Evolutionary conservation across 2,329 filamentous ascomycete species (phyloP).

Genomic region (Emericellopsis cladophorae): DNA sequence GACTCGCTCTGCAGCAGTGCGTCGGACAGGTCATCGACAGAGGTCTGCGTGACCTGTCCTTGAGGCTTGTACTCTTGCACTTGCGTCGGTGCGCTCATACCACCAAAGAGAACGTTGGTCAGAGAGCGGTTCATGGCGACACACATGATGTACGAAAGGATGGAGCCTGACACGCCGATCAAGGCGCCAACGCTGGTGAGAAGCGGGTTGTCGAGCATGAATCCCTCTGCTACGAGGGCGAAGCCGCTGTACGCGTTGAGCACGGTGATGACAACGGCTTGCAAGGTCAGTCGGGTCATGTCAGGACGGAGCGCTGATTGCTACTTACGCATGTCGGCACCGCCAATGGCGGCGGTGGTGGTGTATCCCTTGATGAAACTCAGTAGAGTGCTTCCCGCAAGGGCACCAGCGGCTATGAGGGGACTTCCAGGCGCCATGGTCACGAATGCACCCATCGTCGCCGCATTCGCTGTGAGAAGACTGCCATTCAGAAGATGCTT

Average conservation of each 20-base stretch:
- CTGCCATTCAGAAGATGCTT: conserved; percentile 64
- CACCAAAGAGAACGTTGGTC: conserved; percentile 82
- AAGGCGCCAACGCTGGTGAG: conserved; percentile 76
- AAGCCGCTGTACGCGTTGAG: conserved; percentile 87
- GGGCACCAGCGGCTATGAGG: conserved; percentile 62
- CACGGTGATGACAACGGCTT: conserved; percentile 74
- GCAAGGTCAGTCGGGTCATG: not conserved
- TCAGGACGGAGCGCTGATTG: not conserved
- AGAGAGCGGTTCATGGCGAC: conserved; percentile 85
- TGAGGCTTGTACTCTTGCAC: conserved; percentile 60
- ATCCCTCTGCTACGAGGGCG: conserved; percentile 76
- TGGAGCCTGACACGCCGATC: conserved; percentile 80
- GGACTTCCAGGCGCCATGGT: conserved; percentile 72
- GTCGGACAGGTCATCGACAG: conserved; percentile 70
- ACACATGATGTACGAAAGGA: conserved; percentile 78
- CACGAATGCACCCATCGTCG: conserved; percentile 74
- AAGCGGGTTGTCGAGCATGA: conserved; percentile 82
- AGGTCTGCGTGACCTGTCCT: conserved; percentile 66
- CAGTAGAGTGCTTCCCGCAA: conserved; percentile 63
- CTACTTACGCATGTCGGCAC: conserved; percentile 70
- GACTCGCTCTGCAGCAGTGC: conserved; percentile 63
- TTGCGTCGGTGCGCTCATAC: conserved; percentile 37
- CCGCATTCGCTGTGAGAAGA: conserved; percentile 63
- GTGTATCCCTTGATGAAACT: conserved; percentile 82
- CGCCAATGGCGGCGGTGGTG: conserved; percentile 77